A percentile compares a stretch with the other conserved stretches of the same genome.
Conservation (phyloP, 768 basidiomycete species). For the Mrakia gelida region DNA sequence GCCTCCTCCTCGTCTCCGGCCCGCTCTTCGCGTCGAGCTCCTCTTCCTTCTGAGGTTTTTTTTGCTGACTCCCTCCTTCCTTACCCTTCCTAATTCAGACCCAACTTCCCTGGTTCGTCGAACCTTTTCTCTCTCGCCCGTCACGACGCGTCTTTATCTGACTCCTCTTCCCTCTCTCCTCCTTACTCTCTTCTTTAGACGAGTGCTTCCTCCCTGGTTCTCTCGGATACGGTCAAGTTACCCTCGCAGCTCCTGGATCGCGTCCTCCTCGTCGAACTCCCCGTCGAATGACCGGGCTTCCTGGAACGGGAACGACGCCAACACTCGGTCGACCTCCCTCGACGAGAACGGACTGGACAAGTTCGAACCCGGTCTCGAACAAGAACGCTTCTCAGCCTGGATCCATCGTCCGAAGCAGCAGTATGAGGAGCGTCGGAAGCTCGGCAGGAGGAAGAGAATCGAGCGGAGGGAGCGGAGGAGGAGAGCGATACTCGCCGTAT, state of each 20-base stretch:
- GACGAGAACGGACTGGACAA: neutral
- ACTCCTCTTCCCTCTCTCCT: neutral
- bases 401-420: neutral
- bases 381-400: neutral
- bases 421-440: neutral
- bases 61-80: neutral
- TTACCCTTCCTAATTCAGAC: neutral
- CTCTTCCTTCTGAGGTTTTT: neutral
- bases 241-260: slow-evolving; percentile 39
- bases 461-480: neutral
- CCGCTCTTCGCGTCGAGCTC: too few species aligned
- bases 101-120: slow-evolving; percentile 3
- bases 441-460: neutral
- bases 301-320: neutral
- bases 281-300: neutral
- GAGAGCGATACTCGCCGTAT: neutral
- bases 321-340: neutral
- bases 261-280: neutral
- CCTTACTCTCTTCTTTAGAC: slow-evolving; percentile 73
- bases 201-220: slow-evolving; percentile 81
- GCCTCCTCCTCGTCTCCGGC: neutral
- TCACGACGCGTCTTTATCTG: neutral
- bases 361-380: neutral
- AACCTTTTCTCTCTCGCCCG: too few species aligned
- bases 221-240: slow-evolving; percentile 79